These are phyloP conservation scores for Penicillium roqueforti DNA, from an alignment of 495 filamentous ascomycete species.

Conservation along the genomic window DNA sequence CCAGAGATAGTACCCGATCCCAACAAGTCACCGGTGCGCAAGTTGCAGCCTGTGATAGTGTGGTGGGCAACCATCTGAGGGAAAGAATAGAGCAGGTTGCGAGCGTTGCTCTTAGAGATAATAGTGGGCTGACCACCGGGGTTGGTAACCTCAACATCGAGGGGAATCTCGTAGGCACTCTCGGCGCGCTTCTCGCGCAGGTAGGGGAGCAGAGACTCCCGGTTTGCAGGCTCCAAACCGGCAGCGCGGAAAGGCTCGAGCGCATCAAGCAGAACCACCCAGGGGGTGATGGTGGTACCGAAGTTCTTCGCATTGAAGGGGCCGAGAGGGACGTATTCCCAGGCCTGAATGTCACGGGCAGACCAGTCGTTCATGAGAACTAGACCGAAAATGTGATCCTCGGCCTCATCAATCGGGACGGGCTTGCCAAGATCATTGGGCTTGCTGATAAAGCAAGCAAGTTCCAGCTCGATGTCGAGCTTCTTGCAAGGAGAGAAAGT, in stretches of 20 bases:
- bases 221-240: conserved; percentile 57
- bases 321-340: conserved; percentile 83
- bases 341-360: conserved; percentile 82
- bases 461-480: conserved; percentile 84
- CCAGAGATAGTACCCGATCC: conserved; percentile 91
- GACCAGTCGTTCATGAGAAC: conserved; percentile 96
- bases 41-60: conserved; percentile 75
- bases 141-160: conserved; percentile 71
- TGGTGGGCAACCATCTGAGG: conserved; percentile 95
- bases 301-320: conserved; percentile 95
- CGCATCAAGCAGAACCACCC: conserved; percentile 84
- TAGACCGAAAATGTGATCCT: conserved; percentile 77
- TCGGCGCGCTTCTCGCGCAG: conserved; percentile 60
- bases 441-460: conserved; percentile 75
- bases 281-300: conserved; percentile 80
- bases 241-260: conserved; percentile 63
- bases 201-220: conserved; percentile 62
- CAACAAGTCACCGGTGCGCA: conserved; percentile 78
- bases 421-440: conserved; percentile 62
- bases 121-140: conserved; percentile 59
- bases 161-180: conserved; percentile 67
- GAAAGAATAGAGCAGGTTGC: conserved; percentile 84
- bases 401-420: conserved; percentile 61
- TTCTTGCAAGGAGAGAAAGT: conserved; percentile 58
- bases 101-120: conserved; percentile 59